Evolutionary conservation across 116 monocot genomes (phyloP).

Genomic region (Iris pallida): DNA sequence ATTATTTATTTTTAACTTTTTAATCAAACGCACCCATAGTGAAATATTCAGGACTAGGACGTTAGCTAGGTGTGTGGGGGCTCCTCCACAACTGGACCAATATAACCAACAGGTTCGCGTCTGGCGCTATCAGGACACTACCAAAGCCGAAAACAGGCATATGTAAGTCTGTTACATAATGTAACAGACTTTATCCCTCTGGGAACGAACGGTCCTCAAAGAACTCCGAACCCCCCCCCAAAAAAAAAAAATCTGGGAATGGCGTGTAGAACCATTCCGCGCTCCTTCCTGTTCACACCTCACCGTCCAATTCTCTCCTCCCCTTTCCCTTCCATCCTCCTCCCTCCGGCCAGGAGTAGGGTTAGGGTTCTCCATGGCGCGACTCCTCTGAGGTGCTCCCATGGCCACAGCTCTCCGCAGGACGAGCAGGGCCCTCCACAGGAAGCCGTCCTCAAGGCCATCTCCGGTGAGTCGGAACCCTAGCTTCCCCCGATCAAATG

Average conservation of each 20-base stretch:
- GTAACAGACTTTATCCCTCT: not conserved
- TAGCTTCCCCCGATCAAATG: not conserved
- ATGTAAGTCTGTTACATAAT: too few species aligned
- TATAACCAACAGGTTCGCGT: too few species aligned
- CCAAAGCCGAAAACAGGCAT: too few species aligned
- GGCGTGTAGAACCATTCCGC: conserved; percentile 32
- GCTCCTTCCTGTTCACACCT: conserved; percentile 19
- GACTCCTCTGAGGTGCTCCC: conserved; percentile 24
- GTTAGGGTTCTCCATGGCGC: not conserved
- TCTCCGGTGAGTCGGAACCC: conserved; percentile 47
- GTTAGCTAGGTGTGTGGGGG: too few species aligned
- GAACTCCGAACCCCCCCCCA: not conserved
- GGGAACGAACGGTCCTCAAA: not conserved
- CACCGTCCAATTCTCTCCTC: conserved; percentile 6
- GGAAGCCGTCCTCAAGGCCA: conserved; percentile 77
- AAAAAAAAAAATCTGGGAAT: conserved; percentile 10
- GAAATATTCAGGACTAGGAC: too few species aligned
- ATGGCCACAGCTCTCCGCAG: conserved; percentile 13
- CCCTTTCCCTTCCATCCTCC: not conserved
- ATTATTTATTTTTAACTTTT: too few species aligned
- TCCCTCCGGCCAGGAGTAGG: not conserved
- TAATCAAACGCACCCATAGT: too few species aligned
- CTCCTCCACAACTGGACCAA: too few species aligned
- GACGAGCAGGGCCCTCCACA: conserved; percentile 69
- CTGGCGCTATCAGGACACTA: too few species aligned